These are phyloP conservation scores for Biscutella auriculata DNA, from an alignment of 441 rosid species.

Conservation along the genomic window DNA sequence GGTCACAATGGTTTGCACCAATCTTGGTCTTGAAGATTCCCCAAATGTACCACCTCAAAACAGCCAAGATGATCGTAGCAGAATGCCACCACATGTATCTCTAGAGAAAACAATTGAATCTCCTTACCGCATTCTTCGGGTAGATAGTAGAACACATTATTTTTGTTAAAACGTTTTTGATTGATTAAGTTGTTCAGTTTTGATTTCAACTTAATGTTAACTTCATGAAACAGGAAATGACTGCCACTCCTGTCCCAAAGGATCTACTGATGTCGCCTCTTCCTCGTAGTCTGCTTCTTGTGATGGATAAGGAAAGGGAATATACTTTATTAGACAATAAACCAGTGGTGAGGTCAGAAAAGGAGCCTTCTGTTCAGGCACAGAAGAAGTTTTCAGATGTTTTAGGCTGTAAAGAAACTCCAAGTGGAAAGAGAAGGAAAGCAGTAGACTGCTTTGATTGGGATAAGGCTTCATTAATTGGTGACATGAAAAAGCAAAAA, in stretches of 20 bases:
- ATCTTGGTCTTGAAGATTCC: constrained; percentile 15
- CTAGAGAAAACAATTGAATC: constrained; percentile 26
- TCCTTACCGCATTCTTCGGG: constrained; percentile 49
- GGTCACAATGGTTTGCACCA: constrained; percentile 12
- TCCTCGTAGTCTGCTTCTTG: constrained; percentile 17
- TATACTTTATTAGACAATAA: constrained; percentile 10
- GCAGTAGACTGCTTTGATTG: constrained; percentile 15
- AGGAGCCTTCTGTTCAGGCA: constrained; percentile 18
- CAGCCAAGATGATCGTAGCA: constrained; percentile 5
- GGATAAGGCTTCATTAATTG: constrained; percentile 21
- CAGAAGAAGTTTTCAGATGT: constrained; percentile 15
- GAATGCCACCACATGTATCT: constrained; percentile 14
- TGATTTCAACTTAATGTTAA: constrained; percentile 12
- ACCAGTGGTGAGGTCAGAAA: constrained; percentile 18
- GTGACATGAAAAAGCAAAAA: constrained; percentile 33
- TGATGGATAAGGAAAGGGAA: constrained; percentile 14
- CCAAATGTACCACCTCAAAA: constrained; percentile 1
- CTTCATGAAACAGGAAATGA: constrained; percentile 66
- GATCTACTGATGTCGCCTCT: constrained; percentile 25
- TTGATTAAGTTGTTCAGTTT: background rate
- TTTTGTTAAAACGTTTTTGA: constrained; percentile 2
- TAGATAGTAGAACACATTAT: constrained; percentile 18
- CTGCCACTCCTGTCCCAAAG: constrained; percentile 33
- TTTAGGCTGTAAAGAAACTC: constrained; percentile 1
- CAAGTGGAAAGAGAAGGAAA: constrained; percentile 25